Conservation (phyloP, 768 basidiomycete species). For the Mycena crocata region DNA sequence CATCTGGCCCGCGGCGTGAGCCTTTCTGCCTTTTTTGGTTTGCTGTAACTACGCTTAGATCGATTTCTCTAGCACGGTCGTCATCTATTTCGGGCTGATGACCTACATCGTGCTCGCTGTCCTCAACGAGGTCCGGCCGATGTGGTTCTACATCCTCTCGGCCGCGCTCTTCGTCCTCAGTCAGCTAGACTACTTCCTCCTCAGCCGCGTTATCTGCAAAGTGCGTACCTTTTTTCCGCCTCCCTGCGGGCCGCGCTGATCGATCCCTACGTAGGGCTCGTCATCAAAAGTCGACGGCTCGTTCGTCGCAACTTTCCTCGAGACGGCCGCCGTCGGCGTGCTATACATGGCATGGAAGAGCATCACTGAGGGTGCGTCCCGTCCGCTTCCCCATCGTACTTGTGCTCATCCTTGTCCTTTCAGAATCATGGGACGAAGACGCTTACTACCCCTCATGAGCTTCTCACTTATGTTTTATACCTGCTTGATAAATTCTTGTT, state of each 20-base stretch:
- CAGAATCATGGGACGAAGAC: constrained; percentile 66
- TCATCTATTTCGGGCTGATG: constrained; percentile 83
- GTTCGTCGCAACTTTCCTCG: constrained; percentile 80
- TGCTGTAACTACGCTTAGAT: neutral
- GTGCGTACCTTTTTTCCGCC: constrained; percentile 40
- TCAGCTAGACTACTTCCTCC: constrained; percentile 87
- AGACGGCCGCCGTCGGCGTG: constrained; percentile 67
- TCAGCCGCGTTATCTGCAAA: constrained; percentile 82
- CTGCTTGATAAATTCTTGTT: constrained; percentile 9
- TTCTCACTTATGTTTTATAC: neutral
- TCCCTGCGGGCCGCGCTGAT: neutral
- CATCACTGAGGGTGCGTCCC: constrained; percentile 74
- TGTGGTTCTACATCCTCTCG: constrained; percentile 81
- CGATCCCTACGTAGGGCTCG: constrained; percentile 58
- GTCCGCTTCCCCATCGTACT: neutral
- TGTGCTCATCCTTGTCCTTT: neutral
- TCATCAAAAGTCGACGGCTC: constrained; percentile 83
- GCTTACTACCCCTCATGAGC: constrained; percentile 49
- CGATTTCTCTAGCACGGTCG: constrained; percentile 60
- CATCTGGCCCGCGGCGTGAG: constrained; percentile 84
- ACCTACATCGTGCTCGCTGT: constrained; percentile 80
- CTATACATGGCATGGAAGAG: constrained; percentile 75
- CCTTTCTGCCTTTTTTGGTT: constrained; percentile 32
- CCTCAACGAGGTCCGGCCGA: constrained; percentile 83
- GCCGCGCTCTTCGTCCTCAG: constrained; percentile 82